phyloP scores from a whole-genome alignment of 306 rosid genomes.

The Sesbania bispinosa region DNA sequence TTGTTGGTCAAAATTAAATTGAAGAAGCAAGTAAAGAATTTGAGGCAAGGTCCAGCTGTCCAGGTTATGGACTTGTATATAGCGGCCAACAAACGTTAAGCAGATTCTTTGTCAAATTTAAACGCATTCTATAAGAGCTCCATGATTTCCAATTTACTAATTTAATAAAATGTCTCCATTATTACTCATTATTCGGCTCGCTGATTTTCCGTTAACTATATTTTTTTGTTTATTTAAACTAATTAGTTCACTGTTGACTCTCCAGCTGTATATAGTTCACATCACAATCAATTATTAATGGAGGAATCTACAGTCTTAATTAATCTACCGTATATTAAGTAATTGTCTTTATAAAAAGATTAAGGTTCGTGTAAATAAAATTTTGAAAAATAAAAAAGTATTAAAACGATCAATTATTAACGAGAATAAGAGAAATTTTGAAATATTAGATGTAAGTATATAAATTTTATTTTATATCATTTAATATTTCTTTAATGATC shows the following conservation, averaged over 20 bases:
- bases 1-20: too few relatives aligned
- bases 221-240: too few relatives aligned
- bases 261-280: neutral
- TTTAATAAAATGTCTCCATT: neutral
- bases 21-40: constrained; percentile 26
- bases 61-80: neutral
- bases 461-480: too few relatives aligned
- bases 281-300: neutral
- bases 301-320: neutral
- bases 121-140: neutral
- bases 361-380: neutral
- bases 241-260: neutral
- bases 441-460: too few relatives aligned
- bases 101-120: constrained; percentile 27
- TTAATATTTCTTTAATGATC: too few relatives aligned
- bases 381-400: neutral
- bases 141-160: neutral
- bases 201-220: neutral
- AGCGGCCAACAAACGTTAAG: constrained; percentile 18
- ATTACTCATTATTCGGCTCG: neutral
- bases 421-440: too few relatives aligned
- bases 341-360: too few relatives aligned
- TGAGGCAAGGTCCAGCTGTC: neutral
- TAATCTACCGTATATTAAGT: neutral
- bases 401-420: too few relatives aligned